phyloP scores from a whole-genome alignment of 2,329 filamentous ascomycete genomes.

The Ilyonectria robusta region DNA sequence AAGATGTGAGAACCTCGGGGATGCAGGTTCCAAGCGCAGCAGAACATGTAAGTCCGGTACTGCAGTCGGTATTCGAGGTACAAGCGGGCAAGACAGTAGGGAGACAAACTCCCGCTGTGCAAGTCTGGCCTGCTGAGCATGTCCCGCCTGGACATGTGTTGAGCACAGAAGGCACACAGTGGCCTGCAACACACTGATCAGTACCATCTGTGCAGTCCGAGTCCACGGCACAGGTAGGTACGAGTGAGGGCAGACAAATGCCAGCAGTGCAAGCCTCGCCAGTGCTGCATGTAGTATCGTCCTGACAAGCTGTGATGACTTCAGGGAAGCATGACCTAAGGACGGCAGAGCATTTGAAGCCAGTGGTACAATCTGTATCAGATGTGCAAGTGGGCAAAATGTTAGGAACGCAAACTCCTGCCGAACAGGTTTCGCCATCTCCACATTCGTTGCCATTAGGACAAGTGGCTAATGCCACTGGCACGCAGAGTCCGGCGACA shows the following conservation, averaged over 20 bases:
- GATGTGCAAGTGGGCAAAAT: neutral
- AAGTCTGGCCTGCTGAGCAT: neutral
- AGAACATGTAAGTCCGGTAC: neutral
- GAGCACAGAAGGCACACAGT: slow-evolving; percentile 11
- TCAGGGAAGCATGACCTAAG: slow-evolving; percentile 9
- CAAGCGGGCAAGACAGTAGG: slow-evolving; percentile 15
- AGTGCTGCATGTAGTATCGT: neutral
- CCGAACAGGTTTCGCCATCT: neutral
- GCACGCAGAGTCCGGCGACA: slow-evolving; percentile 15
- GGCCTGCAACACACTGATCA: slow-evolving; percentile 14
- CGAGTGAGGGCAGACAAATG: slow-evolving; percentile 10
- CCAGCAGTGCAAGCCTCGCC: slow-evolving; percentile 1
- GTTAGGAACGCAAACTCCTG: slow-evolving; percentile 1
- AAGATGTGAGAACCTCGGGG: neutral
- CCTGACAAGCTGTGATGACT: slow-evolving; percentile 15
- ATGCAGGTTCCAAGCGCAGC: slow-evolving; percentile 1
- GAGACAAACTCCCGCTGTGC: slow-evolving; percentile 13
- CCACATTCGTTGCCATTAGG: neutral
- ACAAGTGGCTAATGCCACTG: neutral
- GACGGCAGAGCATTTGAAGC: slow-evolving; percentile 1
- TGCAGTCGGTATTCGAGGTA: slow-evolving; percentile 1
- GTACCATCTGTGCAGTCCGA: slow-evolving; percentile 10
- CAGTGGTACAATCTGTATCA: neutral
- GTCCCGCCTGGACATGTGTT: slow-evolving; percentile 2
- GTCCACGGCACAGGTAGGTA: slow-evolving; percentile 4